phyloP scores from a whole-genome alignment of 805 yeast species.

The Yarrowia phangngaensis region DNA sequence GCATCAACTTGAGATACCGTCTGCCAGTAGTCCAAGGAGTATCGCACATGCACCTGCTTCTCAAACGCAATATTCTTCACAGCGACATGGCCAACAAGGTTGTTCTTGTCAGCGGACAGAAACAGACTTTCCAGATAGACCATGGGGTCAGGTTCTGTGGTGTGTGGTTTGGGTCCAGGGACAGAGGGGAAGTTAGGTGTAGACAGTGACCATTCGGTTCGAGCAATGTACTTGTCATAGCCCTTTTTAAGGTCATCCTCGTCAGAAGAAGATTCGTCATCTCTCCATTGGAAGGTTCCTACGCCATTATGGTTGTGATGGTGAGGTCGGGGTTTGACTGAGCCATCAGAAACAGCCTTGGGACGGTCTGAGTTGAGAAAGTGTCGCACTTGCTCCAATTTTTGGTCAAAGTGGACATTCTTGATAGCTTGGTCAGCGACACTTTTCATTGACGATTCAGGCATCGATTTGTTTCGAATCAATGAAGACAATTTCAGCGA shows the following conservation, averaged over 20 bases:
- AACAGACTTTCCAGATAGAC: slow-evolving; percentile 66
- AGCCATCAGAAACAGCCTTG: slow-evolving; percentile 63
- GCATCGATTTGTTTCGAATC: slow-evolving; percentile 39
- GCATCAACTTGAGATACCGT: slow-evolving; percentile 70
- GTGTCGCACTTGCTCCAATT: slow-evolving; percentile 57
- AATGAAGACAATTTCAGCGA: slow-evolving; percentile 51
- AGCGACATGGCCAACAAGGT: slow-evolving; percentile 67
- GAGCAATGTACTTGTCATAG: slow-evolving; percentile 29
- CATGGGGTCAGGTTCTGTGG: slow-evolving; percentile 34
- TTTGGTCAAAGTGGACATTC: slow-evolving; percentile 77
- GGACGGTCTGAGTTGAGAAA: slow-evolving; percentile 74
- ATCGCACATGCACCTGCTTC: slow-evolving; percentile 65
- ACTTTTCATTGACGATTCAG: slow-evolving; percentile 35
- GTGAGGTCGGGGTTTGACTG: slow-evolving; percentile 48
- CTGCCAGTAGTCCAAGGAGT: slow-evolving; percentile 75
- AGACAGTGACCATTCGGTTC: slow-evolving; percentile 37
- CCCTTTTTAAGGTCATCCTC: slow-evolving; percentile 33
- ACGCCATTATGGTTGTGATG: slow-evolving; percentile 39
- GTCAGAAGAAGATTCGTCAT: slow-evolving; percentile 35
- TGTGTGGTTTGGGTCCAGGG: slow-evolving; percentile 27
- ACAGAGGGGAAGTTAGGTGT: slow-evolving; percentile 37
- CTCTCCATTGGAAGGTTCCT: slow-evolving; percentile 34
- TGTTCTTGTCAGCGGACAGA: slow-evolving; percentile 54
- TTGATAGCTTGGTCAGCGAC: slow-evolving; percentile 48
- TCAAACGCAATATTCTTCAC: slow-evolving; percentile 70